These are phyloP conservation scores for Saccharomyces hybrid DNA, from an alignment of 1,139 yeast species.

Conservation along the genomic window DNA sequence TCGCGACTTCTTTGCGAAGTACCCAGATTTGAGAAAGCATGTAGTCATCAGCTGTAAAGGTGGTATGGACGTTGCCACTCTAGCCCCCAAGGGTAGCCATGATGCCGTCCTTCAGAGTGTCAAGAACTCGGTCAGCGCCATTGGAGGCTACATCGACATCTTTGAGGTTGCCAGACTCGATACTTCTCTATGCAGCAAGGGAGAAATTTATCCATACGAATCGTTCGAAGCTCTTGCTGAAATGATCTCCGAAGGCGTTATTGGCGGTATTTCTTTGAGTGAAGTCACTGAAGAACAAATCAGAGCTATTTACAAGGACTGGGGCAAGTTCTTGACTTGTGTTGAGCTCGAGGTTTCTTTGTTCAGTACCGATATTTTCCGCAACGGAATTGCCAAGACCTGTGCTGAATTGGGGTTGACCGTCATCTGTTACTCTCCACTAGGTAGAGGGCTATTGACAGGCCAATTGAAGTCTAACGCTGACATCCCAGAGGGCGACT, in stretches of 20 bases:
- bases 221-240: slow-evolving; percentile 45
- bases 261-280: slow-evolving; percentile 62
- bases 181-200: slow-evolving; percentile 30
- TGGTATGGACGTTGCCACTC: slow-evolving; percentile 34
- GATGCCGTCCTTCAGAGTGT: slow-evolving; percentile 45
- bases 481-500: slow-evolving; percentile 47
- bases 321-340: slow-evolving; percentile 45
- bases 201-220: slow-evolving; percentile 31
- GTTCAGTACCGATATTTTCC: slow-evolving; percentile 48
- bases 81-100: slow-evolving; percentile 43
- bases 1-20: slow-evolving; percentile 46
- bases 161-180: slow-evolving; percentile 69
- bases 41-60: slow-evolving; percentile 66
- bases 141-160: slow-evolving; percentile 46
- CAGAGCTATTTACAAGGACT: slow-evolving; percentile 42
- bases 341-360: slow-evolving; percentile 74
- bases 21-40: slow-evolving; percentile 46
- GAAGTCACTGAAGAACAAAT: slow-evolving; percentile 61
- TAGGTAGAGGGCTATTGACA: slow-evolving; percentile 71
- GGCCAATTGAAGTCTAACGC: slow-evolving; percentile 44
- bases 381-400: slow-evolving; percentile 51
- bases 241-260: slow-evolving; percentile 45
- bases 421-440: slow-evolving; percentile 71
- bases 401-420: slow-evolving; percentile 53
- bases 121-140: slow-evolving; percentile 38